Evolutionary conservation across 352 stramenopile species (phyloP).

Genomic region (Globisporangium viniferum): DNA sequence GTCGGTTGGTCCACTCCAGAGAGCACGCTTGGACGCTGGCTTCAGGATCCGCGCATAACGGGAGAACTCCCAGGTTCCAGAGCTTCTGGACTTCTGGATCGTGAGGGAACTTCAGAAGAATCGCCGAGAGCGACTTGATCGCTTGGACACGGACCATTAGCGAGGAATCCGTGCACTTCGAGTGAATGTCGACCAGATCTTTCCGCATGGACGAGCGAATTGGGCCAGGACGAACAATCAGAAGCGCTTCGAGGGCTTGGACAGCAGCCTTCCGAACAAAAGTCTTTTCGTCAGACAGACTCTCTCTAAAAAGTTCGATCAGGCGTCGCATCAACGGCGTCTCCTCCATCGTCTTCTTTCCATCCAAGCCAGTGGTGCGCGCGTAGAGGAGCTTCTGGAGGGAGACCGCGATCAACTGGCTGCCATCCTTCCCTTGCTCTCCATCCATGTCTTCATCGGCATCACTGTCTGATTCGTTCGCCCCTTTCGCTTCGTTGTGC

Average conservation of each 20-base stretch:
- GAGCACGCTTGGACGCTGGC: conserved; percentile 64
- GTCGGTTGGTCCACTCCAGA: conserved; percentile 49
- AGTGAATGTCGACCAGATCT: conserved; percentile 77
- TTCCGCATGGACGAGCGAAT: conserved; percentile 55
- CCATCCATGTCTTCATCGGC: conserved; percentile 20
- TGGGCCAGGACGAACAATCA: conserved; percentile 44
- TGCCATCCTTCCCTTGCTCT: conserved; percentile 9
- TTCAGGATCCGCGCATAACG: conserved; percentile 78
- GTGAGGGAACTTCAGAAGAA: conserved; percentile 67
- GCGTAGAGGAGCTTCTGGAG: conserved; percentile 55
- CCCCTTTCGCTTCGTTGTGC: background rate
- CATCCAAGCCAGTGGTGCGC: conserved; percentile 22
- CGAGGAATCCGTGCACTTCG: conserved; percentile 69
- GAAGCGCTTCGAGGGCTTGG: conserved; percentile 71
- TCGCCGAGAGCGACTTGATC: conserved; percentile 74
- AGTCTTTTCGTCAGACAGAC: conserved; percentile 77
- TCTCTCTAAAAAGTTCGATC: conserved; percentile 69
- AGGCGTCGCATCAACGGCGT: conserved; percentile 65
- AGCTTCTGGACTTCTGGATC: conserved; percentile 71
- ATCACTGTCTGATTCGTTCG: conserved; percentile 12
- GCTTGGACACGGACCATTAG: conserved; percentile 78
- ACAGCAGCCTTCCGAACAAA: conserved; percentile 78
- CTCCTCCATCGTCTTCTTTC: conserved; percentile 38
- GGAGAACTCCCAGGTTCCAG: conserved; percentile 85
- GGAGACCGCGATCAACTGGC: conserved; percentile 40